Evolutionary conservation across 805 yeast genomes (phyloP).

Genomic region (Kregervanrija delftensis): DNA sequence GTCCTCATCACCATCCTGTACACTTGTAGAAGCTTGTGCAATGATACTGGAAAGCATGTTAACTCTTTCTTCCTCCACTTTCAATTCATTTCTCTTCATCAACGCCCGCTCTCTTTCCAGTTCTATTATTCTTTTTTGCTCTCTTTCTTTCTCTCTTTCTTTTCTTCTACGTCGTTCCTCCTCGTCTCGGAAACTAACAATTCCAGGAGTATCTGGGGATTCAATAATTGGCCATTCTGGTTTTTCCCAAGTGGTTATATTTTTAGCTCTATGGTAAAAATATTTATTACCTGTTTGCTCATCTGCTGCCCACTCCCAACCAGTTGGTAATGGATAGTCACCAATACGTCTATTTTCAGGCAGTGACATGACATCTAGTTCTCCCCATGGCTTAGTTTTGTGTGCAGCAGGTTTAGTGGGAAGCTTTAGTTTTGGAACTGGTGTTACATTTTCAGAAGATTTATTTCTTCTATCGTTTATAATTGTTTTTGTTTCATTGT

Average conservation of each 20-base stretch:
- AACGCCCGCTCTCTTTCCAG: slow-evolving; percentile 31
- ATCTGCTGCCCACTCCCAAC: slow-evolving; percentile 59
- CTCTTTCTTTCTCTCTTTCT: slow-evolving; percentile 12
- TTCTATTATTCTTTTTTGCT: slow-evolving; percentile 25
- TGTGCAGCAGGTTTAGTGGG: slow-evolving; percentile 9
- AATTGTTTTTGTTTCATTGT: slow-evolving; percentile 1
- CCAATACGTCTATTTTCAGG: slow-evolving; percentile 19
- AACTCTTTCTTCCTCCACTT: slow-evolving; percentile 19
- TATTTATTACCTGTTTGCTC: slow-evolving; percentile 38
- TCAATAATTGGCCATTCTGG: slow-evolving; percentile 30
- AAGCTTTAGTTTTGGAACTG: slow-evolving; percentile 3
- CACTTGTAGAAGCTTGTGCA: slow-evolving; percentile 21
- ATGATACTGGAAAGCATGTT: slow-evolving; percentile 24
- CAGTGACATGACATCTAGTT: slow-evolving; percentile 9
- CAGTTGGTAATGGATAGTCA: slow-evolving; percentile 42
- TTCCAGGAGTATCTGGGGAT: background rate
- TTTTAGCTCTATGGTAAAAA: slow-evolving; percentile 46
- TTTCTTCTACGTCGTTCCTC: slow-evolving; percentile 7
- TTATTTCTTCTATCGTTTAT: slow-evolving; percentile 21
- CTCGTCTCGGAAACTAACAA: background rate
- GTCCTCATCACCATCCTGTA: slow-evolving; percentile 10
- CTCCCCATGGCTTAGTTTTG: slow-evolving; percentile 14
- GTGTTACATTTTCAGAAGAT: slow-evolving; percentile 1
- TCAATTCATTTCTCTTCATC: slow-evolving; percentile 21
- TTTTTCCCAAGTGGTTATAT: slow-evolving; percentile 51